These are phyloP conservation scores for Cadophora sp. DNA, from an alignment of 2,329 filamentous ascomycete species.

Conservation along the genomic window DNA sequence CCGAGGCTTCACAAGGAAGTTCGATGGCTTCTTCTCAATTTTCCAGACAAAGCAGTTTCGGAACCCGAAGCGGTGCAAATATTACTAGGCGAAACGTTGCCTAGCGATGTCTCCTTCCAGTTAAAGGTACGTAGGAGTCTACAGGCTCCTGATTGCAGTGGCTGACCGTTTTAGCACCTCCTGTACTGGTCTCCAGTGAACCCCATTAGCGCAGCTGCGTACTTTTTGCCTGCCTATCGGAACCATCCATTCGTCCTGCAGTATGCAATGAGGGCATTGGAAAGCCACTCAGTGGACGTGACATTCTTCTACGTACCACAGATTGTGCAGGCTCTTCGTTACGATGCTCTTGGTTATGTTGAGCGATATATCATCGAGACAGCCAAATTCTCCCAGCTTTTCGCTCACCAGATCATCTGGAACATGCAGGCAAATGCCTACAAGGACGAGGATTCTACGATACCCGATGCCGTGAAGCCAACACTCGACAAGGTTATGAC, in stretches of 20 bases:
- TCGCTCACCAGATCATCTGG: conserved; percentile 99
- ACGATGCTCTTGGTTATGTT: conserved; percentile 92
- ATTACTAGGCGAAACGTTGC: conserved; percentile 78
- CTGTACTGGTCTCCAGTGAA: conserved; percentile 94
- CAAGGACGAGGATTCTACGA: conserved; percentile 91
- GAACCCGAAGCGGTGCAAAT: conserved; percentile 86
- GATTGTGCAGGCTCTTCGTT: conserved; percentile 93
- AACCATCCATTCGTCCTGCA: conserved; percentile 94
- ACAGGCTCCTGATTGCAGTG: conserved; percentile 16
- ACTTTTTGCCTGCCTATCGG: conserved; percentile 89
- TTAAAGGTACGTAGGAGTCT: conserved; percentile 69
- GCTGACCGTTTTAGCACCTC: conserved; percentile 68
- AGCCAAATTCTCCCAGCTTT: conserved; percentile 95
- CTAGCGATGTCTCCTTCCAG: conserved; percentile 81
- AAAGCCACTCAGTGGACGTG: conserved; percentile 93
- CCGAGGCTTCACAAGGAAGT: conserved; percentile 76
- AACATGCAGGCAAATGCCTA: conserved; percentile 99
- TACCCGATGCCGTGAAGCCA: conserved; percentile 92
- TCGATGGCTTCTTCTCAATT: conserved; percentile 79
- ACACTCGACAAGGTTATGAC: conserved; percentile 90
- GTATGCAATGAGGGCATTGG: conserved; percentile 93
- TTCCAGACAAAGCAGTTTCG: conserved; percentile 80
- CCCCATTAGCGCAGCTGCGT: conserved; percentile 89
- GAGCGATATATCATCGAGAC: conserved; percentile 97
- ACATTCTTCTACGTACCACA: conserved; percentile 99